Evolutionary conservation across 2,329 filamentous ascomycete genomes (phyloP), one percentile per base, ranked within the genome.

Genomic region (Elsinoe necatrix): DNA sequence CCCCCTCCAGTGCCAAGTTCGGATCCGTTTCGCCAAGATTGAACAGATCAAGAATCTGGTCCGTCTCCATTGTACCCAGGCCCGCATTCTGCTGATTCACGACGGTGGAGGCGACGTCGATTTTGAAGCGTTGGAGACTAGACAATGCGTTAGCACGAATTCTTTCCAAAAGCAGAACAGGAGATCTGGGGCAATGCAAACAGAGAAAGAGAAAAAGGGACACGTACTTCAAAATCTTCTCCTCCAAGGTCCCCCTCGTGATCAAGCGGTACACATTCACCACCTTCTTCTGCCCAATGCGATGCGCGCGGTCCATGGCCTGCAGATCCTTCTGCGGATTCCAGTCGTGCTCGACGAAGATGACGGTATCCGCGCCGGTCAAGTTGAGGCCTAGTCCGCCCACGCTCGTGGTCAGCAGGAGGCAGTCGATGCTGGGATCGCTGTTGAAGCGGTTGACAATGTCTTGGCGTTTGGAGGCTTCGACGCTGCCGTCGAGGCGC

Each of bases 271-370:
- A 98, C 14, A 98, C 93, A 67, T 98, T 98, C 64, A 98, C 93
- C 35, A 97, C 93, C 80, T 97, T 98, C 83, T 98, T 98, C 76
- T 98, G 93, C 1, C 93, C 93, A 65, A 98, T 97, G 64, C 93
- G 85, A 77, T 98, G 93, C 7, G 93, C 93, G 59, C 93, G 89
- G 69, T 98, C 93, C 93, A 98, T 98, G 63, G 93, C 93, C 69
- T 98, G 93, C 63, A 98, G 82, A 72, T 98, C 93, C 72, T 95
- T 95, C 69, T 98, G 93, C 29, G 93, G 93, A 69, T 98, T 98
- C 93, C 93, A 98, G 72, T 98, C 93, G 72, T 98, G 95, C 72
- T 98, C 93, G 27, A 98, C 95, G 66, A 98, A 98, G 64, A 98
- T 98, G 70, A 98, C 93, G 0, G 93, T 98, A 72, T 98, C 93